Evolutionary conservation across 2,329 filamentous ascomycete species (phyloP).

Genomic region (Corniculantispora saksenae): DNA sequence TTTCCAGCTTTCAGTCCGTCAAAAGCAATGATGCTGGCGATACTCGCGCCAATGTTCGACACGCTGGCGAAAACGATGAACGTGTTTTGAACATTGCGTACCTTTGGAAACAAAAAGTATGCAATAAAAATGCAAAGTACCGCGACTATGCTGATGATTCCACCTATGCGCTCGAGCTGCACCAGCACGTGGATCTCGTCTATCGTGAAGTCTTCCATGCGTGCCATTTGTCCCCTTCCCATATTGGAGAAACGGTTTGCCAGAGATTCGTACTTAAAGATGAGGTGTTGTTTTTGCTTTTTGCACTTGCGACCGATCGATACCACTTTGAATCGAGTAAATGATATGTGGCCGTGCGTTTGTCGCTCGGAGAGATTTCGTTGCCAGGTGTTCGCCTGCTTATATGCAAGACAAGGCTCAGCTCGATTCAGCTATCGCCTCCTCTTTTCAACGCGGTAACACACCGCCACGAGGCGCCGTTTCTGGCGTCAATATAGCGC

Average conservation of each 20-base stretch:
- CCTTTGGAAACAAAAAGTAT: slow-evolving; percentile 50
- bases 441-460: background rate
- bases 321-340: background rate
- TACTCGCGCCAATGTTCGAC: slow-evolving; percentile 59
- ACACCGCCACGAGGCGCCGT: background rate
- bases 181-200: slow-evolving; percentile 45
- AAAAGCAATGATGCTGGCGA: slow-evolving; percentile 71
- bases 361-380: background rate
- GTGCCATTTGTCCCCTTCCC: slow-evolving; percentile 6
- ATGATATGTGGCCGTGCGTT: background rate
- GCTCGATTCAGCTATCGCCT: background rate
- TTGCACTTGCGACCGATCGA: background rate
- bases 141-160: slow-evolving; percentile 52
- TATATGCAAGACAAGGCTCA: slow-evolving; percentile 11
- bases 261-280: background rate
- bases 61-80: slow-evolving; percentile 64
- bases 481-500: background rate
- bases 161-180: slow-evolving; percentile 54
- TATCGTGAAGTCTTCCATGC: slow-evolving; percentile 31
- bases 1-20: slow-evolving; percentile 59
- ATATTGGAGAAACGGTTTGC: background rate
- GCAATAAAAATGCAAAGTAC: slow-evolving; percentile 55
- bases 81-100: slow-evolving; percentile 61
- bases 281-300: too few relatives aligned
- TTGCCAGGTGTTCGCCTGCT: background rate